Evolutionary conservation across 345 rosid genomes (phyloP).

Genomic region (Alliaria petiolata): DNA sequence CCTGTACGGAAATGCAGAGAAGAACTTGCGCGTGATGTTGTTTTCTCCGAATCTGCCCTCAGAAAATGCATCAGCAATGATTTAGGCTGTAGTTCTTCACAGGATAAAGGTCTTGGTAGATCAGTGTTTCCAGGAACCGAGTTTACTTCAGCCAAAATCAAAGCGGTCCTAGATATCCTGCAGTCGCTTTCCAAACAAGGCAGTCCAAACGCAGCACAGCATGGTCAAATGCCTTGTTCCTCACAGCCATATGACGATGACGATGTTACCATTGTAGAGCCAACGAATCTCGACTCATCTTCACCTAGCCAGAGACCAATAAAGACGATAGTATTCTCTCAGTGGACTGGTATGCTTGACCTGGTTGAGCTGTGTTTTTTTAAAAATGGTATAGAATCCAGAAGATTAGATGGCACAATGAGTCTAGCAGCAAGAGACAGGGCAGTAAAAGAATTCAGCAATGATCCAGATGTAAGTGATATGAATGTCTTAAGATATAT

Average conservation of each 20-base stretch:
- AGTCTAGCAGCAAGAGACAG: conserved; percentile 69
- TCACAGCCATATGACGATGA: conserved; percentile 29
- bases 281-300: conserved; percentile 36
- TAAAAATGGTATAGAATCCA: conserved; percentile 45
- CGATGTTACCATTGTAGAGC: conserved; percentile 37
- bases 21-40: conserved; percentile 67
- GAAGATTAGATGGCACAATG: conserved; percentile 97
- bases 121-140: conserved; percentile 44
- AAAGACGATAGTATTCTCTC: conserved; percentile 86
- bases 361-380: conserved; percentile 58
- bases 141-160: conserved; percentile 71
- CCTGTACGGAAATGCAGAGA: conserved; percentile 70
- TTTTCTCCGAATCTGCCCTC: conserved; percentile 71
- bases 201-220: conserved; percentile 32
- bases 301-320: conserved; percentile 46
- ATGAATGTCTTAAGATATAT: neutral
- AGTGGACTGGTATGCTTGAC: conserved; percentile 95
- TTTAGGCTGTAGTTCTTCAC: conserved; percentile 35
- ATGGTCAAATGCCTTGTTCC: conserved; percentile 36
- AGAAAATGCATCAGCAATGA: conserved; percentile 47
- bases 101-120: conserved; percentile 37
- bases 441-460: conserved; percentile 82
- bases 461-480: conserved; percentile 63
- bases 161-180: conserved; percentile 70
- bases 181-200: conserved; percentile 40